Base-by-base conservation (phyloP, 169 alveolate genomes). In the Cryptosporidium baileyi region DNA sequence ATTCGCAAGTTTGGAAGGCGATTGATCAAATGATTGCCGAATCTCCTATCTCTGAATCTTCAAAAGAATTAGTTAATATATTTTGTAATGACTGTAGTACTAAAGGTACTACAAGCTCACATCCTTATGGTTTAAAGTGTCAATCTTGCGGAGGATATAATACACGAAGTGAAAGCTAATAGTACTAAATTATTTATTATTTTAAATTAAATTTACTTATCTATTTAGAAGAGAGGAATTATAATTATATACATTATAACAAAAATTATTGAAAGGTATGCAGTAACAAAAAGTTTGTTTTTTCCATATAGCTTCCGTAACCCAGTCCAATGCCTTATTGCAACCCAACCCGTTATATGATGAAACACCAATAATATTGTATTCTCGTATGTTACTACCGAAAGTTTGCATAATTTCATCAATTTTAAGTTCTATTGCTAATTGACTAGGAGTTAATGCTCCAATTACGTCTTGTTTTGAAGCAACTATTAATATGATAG, bases 11-110 rank as follows among this genome's bases (percentile, higher is more conserved):
- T 15, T 81, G 89, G 89, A 45, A 47, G n/a, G 89, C 24, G 9
- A 81, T 81, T n/a, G 89, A 81, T 51, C 43, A 81, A 74, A 61
- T 65, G 89, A 60, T 81, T 11, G 89, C 82, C 9, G 80, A 79
- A n/a, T 67, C 79, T 3, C 81, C 80, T 8, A 51, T 81, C 44
- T 26, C 89, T 41, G 79, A 81, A 3, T 44, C 65, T 30, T 81
- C 81, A 22, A 60, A 22, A 32, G 74, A 67, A 22, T 22, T 81
- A 8, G 82, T 81, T 1, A 36, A 60, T 65, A 61, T 81, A 81
- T 60, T 40, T 44, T 81, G 89, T 45, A 81, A 65, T 61, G 89
- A 81, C 26, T 81, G 89, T 28, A 79, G 30, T 60, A 61, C 32
- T 9, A 81, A 67, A 44, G 30, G 61, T 30, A 81, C 15, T 30